These are phyloP conservation scores for Schizochytrium sp. DNA, from an alignment of 108 stramenopile species.

Conservation along the genomic window DNA sequence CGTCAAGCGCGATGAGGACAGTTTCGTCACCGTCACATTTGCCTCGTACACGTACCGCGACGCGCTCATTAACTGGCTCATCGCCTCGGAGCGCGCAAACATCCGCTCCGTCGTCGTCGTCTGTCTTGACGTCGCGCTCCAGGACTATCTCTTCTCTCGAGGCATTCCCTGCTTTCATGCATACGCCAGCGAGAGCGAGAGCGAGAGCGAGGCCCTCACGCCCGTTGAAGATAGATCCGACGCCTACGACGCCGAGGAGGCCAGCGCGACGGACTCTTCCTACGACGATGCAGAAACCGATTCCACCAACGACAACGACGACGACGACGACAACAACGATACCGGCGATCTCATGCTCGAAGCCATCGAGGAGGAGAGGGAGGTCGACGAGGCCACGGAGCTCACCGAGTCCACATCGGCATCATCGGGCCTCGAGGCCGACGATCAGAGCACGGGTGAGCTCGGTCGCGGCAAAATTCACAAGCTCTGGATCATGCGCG, in stretches of 20 bases:
- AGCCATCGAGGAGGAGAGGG: too few relatives aligned
- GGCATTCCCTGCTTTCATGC: not conserved
- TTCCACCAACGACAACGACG: too few relatives aligned
- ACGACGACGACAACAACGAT: too few relatives aligned
- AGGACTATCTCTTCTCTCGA: not conserved
- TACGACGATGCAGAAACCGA: too few relatives aligned
- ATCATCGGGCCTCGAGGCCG: not conserved
- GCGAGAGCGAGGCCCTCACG: too few relatives aligned
- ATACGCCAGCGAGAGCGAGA: too few relatives aligned
- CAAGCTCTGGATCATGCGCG: not conserved
- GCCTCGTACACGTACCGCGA: not conserved
- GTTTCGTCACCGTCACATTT: not conserved
- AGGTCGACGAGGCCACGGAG: too few relatives aligned
- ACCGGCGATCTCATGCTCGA: too few relatives aligned
- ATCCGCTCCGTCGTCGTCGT: not conserved
- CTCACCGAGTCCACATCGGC: too few relatives aligned
- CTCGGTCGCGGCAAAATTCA: not conserved
- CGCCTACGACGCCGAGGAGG: too few relatives aligned
- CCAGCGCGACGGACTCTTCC: too few relatives aligned
- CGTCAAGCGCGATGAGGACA: not conserved
- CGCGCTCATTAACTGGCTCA: not conserved
- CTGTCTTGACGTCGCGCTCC: not conserved
- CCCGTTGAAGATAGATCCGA: too few relatives aligned
- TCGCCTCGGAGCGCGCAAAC: not conserved
- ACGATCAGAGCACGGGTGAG: not conserved